These are phyloP conservation scores for Eutypella sp. DNA, from an alignment of 2,329 filamentous ascomycete species.

Conservation along the genomic window DNA sequence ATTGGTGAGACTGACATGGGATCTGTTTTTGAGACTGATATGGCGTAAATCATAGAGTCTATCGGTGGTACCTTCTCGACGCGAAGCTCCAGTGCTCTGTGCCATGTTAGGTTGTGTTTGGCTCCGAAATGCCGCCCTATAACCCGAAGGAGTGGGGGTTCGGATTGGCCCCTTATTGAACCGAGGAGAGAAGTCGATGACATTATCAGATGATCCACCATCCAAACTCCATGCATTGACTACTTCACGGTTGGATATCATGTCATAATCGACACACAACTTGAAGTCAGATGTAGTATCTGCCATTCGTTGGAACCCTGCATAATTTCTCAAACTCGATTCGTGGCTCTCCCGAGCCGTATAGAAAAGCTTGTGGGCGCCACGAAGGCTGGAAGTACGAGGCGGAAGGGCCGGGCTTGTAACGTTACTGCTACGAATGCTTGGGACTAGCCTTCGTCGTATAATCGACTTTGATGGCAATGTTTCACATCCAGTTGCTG, in stretches of 20 bases:
- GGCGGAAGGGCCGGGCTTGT: constrained; percentile 7
- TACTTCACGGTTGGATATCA: constrained; percentile 10
- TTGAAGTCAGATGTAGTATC: not conserved
- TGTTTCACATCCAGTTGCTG: constrained; percentile 7
- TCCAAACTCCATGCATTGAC: constrained; percentile 25
- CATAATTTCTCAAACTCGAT: constrained; percentile 4
- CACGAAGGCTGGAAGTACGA: constrained; percentile 3
- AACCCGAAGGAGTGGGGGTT: not conserved
- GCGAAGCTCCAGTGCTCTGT: constrained; percentile 2
- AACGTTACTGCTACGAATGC: constrained; percentile 16
- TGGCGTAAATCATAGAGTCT: constrained; percentile 19
- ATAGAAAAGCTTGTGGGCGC: constrained; percentile 8
- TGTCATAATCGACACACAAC: too few species aligned
- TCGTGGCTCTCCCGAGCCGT: constrained; percentile 5
- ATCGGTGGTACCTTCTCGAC: constrained; percentile 5
- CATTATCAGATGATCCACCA: constrained; percentile 23
- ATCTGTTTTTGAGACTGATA: constrained; percentile 43
- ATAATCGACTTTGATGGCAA: constrained; percentile 6
- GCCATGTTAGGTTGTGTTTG: constrained; percentile 3
- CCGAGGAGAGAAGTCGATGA: constrained; percentile 21
- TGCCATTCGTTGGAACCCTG: not conserved
- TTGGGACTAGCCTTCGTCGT: constrained; percentile 6
- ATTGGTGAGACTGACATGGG: constrained; percentile 50
- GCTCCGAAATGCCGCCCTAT: constrained; percentile 2
- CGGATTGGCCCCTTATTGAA: constrained; percentile 9